Evolutionary conservation across 1,139 yeast genomes (phyloP).

Genomic region (Hansenula anomala): DNA sequence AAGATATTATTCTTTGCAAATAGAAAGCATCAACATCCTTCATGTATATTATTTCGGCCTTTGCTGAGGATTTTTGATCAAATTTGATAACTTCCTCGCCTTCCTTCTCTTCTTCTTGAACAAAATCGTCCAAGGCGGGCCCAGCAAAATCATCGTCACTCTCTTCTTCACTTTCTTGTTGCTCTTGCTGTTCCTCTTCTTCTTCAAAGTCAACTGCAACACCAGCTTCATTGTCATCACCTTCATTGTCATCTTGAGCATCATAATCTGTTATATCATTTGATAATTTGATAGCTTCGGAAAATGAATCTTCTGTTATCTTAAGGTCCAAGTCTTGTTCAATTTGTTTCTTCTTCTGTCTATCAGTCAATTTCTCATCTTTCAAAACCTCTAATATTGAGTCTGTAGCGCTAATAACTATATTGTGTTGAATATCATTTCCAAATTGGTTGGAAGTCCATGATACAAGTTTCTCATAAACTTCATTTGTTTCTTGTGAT

Average conservation of each 20-base stretch:
- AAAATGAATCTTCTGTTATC: slow-evolving; percentile 44
- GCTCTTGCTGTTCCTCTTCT: slow-evolving; percentile 30
- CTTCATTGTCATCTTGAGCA: slow-evolving; percentile 24
- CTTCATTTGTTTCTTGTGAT: slow-evolving; percentile 37
- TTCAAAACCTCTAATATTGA: slow-evolving; percentile 57
- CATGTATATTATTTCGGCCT: slow-evolving; percentile 2
- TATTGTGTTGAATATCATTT: slow-evolving; percentile 53
- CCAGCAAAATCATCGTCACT: slow-evolving; percentile 21
- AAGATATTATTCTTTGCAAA: slow-evolving; percentile 40
- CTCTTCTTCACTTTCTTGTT: slow-evolving; percentile 15
- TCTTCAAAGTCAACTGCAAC: slow-evolving; percentile 38
- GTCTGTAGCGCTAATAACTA: slow-evolving; percentile 57
- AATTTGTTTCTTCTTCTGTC: slow-evolving; percentile 32
- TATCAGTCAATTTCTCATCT: slow-evolving; percentile 39
- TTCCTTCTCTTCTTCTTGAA: slow-evolving; percentile 27
- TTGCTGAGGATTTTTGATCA: slow-evolving; percentile 10
- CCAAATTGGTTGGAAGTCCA: slow-evolving; percentile 47
- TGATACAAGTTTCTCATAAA: slow-evolving; percentile 41
- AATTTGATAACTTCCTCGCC: slow-evolving; percentile 25
- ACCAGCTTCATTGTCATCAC: slow-evolving; percentile 23
- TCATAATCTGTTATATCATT: slow-evolving; percentile 53
- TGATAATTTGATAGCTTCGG: slow-evolving; percentile 46
- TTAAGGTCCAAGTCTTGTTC: slow-evolving; percentile 44
- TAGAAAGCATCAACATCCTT: slow-evolving; percentile 45
- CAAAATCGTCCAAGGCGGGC: slow-evolving; percentile 22